These are phyloP conservation scores for Centaurea solstitialis DNA, from an alignment of 129 eudicot genomes.

Conservation along the genomic window DNA sequence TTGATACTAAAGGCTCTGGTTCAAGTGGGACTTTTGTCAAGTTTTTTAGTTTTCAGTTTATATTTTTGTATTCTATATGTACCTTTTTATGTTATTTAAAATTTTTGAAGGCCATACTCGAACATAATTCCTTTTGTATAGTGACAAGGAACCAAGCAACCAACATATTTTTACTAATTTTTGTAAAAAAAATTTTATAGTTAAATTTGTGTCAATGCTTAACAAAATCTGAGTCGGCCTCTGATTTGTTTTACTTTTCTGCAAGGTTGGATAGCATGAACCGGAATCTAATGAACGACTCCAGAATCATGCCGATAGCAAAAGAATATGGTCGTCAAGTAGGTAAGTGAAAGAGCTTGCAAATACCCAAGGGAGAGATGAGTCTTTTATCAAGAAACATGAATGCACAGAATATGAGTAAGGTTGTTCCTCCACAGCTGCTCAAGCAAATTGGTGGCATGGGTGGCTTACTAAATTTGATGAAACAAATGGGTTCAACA, in stretches of 20 bases:
- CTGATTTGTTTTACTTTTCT: background rate
- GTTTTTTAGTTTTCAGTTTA: too few relatives aligned
- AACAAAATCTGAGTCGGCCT: too few relatives aligned
- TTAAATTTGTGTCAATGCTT: too few relatives aligned
- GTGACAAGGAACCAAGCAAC: too few relatives aligned
- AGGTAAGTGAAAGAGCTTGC: conserved; percentile 94
- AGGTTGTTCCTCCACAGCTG: conserved; percentile 92
- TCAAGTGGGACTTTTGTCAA: too few relatives aligned
- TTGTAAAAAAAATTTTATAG: too few relatives aligned
- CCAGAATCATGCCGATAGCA: conserved; percentile 87
- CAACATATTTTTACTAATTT: too few relatives aligned
- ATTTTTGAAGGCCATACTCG: too few relatives aligned
- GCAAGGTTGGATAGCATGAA: conserved; percentile 93
- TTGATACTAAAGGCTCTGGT: too few relatives aligned
- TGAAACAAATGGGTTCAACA: conserved; percentile 94
- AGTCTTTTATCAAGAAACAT: conserved; percentile 79
- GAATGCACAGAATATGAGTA: conserved; percentile 96
- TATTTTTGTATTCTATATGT: too few relatives aligned
- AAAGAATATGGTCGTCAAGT: conserved; percentile 84
- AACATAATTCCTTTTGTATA: too few relatives aligned
- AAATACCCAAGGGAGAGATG: conserved; percentile 96
- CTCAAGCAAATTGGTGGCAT: conserved; percentile 95
- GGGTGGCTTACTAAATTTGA: conserved; percentile 87
- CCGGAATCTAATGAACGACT: conserved; percentile 82
- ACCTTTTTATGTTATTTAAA: too few relatives aligned